Conservation (phyloP, 129 eudicot species). For the Logfia minima region DNA sequence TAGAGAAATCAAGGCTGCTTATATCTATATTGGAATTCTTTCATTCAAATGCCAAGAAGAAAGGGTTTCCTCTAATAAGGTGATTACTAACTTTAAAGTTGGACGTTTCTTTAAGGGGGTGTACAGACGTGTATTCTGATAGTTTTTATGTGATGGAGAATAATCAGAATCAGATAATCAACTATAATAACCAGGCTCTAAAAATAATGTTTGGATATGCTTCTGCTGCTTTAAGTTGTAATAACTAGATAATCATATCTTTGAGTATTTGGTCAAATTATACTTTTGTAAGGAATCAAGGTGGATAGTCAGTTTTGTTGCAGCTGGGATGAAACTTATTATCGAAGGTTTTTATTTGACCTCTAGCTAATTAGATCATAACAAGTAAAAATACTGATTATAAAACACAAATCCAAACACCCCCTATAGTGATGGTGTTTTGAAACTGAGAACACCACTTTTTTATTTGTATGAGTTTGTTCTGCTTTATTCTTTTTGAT, state of each 20-base stretch:
- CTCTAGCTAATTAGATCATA: not conserved
- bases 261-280: not conserved
- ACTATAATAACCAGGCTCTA: not conserved
- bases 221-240: not conserved
- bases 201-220: not conserved
- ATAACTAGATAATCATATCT: constrained; percentile 5
- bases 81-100: constrained; percentile 28
- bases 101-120: not conserved
- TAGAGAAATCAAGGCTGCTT: constrained; percentile 54
- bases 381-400: not conserved
- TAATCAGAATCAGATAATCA: not conserved
- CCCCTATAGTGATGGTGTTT: constrained; percentile 7
- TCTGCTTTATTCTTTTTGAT: constrained; percentile 20
- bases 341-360: not conserved
- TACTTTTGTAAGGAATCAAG: not conserved
- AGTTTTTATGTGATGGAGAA: not conserved
- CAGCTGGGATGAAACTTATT: not conserved
- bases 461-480: not conserved
- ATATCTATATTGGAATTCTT: constrained; percentile 46
- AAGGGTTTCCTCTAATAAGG: constrained; percentile 49
- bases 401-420: not conserved
- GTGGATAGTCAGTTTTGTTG: not conserved
- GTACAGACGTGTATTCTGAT: not conserved
- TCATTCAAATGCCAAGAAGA: constrained; percentile 33
- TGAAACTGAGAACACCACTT: not conserved